These are phyloP conservation scores for Pyrus bretschneideri DNA, from an alignment of 306 rosid genomes.

Conservation along the genomic window DNA sequence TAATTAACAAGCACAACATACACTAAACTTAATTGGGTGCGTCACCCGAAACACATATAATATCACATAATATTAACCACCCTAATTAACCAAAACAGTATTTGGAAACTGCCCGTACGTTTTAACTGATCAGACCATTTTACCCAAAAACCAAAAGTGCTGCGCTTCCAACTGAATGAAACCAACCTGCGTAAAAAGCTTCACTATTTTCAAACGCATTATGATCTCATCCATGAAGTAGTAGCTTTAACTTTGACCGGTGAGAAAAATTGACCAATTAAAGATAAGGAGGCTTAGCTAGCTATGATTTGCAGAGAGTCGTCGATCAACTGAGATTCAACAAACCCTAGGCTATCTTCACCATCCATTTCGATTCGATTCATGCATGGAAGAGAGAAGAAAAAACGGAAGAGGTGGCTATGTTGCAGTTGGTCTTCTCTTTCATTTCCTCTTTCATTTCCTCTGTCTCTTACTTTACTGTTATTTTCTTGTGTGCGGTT, in stretches of 20 bases:
- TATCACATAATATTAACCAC: background rate
- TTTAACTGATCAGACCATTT: background rate
- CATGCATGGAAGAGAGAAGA: constrained; percentile 25
- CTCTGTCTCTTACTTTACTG: constrained; percentile 7
- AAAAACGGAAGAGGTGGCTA: background rate
- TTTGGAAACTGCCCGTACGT: background rate
- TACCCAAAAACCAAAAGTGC: background rate
- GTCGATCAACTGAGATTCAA: background rate
- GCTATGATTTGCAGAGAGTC: background rate
- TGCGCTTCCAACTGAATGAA: background rate
- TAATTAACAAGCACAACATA: constrained; percentile 1
- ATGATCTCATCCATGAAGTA: background rate
- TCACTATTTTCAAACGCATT: background rate
- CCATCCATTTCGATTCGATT: constrained; percentile 21
- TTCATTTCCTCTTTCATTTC: background rate
- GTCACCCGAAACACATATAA: background rate
- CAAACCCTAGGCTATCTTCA: constrained; percentile 5
- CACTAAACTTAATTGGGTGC: background rate
- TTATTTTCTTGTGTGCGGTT: constrained; percentile 6
- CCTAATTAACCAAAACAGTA: background rate
- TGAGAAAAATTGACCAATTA: background rate
- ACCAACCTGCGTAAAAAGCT: background rate
- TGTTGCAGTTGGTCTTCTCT: background rate
- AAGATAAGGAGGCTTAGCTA: background rate
- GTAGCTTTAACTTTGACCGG: background rate